These are phyloP conservation scores for Coemansia sp. DNA, from an alignment of 371 early-diverging fungal genomes.

Conservation along the genomic window DNA sequence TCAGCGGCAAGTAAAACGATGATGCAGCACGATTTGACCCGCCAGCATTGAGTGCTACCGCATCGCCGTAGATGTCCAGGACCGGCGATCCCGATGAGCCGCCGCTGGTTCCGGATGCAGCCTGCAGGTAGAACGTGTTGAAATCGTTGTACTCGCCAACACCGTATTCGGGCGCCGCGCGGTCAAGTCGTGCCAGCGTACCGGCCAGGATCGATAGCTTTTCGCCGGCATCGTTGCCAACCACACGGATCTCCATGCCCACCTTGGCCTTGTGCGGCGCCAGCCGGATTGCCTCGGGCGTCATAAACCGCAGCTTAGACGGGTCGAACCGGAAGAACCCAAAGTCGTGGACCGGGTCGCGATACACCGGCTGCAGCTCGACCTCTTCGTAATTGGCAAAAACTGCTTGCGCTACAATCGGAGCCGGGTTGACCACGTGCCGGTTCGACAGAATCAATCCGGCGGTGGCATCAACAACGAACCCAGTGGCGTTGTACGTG, in stretches of 20 bases:
- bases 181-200: conserved; percentile 85
- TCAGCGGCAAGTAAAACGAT: conserved; percentile 89
- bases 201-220: conserved; percentile 90
- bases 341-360: conserved; percentile 91
- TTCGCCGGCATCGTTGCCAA: conserved; percentile 95
- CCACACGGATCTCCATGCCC: conserved; percentile 91
- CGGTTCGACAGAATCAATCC: conserved; percentile 92
- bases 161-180: conserved; percentile 62
- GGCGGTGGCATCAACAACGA: conserved; percentile 84
- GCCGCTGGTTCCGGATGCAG: conserved; percentile 72
- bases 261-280: conserved; percentile 84
- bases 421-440: conserved; percentile 91
- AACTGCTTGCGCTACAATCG: conserved; percentile 84
- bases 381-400: conserved; percentile 93
- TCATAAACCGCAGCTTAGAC: conserved; percentile 74
- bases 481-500: conserved; percentile 82
- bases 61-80: conserved; percentile 88
- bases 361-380: conserved; percentile 80
- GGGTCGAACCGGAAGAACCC: conserved; percentile 87
- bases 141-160: conserved; percentile 72
- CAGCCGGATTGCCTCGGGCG: conserved; percentile 70
- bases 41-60: conserved; percentile 92
- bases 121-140: conserved; percentile 79
- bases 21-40: conserved; percentile 81
- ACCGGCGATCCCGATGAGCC: conserved; percentile 89